Percentiles rank a stretch among this genome's conserved stretches.
Evolutionary conservation across 2,329 filamentous ascomycete species (phyloP).

Genomic region (Cryphonectria naterciae): DNA sequence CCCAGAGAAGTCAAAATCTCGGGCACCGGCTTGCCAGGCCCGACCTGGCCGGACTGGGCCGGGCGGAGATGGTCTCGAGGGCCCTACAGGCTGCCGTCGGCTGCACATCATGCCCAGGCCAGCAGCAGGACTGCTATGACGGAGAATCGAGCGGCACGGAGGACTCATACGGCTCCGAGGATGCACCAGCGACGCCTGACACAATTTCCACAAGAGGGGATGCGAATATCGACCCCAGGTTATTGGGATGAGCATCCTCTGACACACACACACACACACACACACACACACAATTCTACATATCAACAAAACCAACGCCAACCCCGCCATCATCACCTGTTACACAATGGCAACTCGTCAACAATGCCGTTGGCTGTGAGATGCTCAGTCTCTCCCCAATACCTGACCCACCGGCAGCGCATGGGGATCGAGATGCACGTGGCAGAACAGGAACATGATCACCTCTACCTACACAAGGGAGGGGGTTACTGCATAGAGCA

Average conservation of each 20-base stretch:
- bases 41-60: conserved; percentile 14
- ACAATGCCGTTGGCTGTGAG: not conserved
- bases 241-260: not conserved
- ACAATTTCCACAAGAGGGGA: conserved; percentile 16
- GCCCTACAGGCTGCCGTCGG: conserved; percentile 25
- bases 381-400: not conserved
- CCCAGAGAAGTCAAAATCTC: conserved; percentile 1
- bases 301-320: not conserved
- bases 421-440: not conserved
- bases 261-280: not conserved
- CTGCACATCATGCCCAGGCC: conserved; percentile 12
- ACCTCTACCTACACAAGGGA: not conserved
- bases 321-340: not conserved
- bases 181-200: conserved; percentile 22
- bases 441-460: not conserved
- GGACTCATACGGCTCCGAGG: conserved; percentile 18
- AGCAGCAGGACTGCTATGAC: conserved; percentile 18
- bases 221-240: conserved; percentile 17
- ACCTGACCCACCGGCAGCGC: not conserved
- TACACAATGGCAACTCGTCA: not conserved
- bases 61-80: conserved; percentile 18
- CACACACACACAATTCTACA: not conserved
- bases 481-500: not conserved
- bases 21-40: conserved; percentile 14
- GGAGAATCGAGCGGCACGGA: conserved; percentile 21